Evolutionary conservation across 495 filamentous ascomycete species (phyloP), one percentile per base, ranked within the genome.

Genomic region (Talaromyces stipitatus): DNA sequence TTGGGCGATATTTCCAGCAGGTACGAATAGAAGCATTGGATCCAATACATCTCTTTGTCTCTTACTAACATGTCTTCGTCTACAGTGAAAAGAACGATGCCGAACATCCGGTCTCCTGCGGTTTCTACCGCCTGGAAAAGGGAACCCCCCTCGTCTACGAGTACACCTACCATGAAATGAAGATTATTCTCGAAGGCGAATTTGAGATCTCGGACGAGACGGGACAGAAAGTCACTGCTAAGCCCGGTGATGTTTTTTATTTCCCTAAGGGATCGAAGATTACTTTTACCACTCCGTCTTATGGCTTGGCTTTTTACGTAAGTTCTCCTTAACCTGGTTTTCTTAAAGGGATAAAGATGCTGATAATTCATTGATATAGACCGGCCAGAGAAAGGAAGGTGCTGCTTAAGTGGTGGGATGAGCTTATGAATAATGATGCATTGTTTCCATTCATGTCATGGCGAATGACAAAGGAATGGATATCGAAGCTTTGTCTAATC

Each of bases 131-230:
- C 18, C 74, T 90, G 24, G 85, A 89, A 62, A 86, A 86, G 58
- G 86, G 87, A 58, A 85, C 85, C 1, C 84, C 85, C 1, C 79
- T 91, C 53, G 80, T 87, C 23, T 90, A 90, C 69, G 81, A 75
- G 30, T 90, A 91, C 65, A 85, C 79, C 45, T 91, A 90, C 66
- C 80, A 90, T 60, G 88, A 90, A 72, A 88, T 82, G 82, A 89
- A 90, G 74, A 88, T 91, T 60, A 87, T 91, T 60, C 71, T 92
- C 6, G 87, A 91, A 61, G 88, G 88, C 51, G 79, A 82, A 60
- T 89, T 87, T 61, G 81, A 87, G 60, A 89, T 92, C 61, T 75
- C 76, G 7, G 85, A 88, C 67, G 86, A 86, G 71, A 80, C 78
- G 7, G 87, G 85, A 24, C 80, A 86, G 62, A 85, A 80, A 58